Conservation (phyloP, 257 asterid species). For the Hygrophila difformis region DNA sequence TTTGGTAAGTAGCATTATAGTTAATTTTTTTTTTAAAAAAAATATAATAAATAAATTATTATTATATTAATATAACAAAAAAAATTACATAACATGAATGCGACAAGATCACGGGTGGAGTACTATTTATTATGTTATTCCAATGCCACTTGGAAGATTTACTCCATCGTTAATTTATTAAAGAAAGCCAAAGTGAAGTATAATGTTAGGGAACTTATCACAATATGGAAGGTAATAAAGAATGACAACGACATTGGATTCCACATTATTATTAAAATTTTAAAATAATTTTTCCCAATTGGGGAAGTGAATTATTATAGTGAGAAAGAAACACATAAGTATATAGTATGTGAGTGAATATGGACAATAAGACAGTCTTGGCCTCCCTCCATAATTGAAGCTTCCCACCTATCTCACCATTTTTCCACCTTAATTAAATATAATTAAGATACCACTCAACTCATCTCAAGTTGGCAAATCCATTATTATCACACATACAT, state of each 20-base stretch:
- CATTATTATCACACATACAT: constrained; percentile 18
- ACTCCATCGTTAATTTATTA: no score
- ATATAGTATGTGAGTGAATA: constrained; percentile 12
- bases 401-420: constrained; percentile 15
- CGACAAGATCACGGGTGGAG: no score
- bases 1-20: no score
- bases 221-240: not conserved
- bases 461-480: constrained; percentile 24
- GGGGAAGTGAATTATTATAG: not conserved
- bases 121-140: no score
- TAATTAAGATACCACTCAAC: constrained; percentile 17
- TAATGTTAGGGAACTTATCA: no score
- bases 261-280: constrained; percentile 1
- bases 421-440: no score
- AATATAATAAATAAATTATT: no score
- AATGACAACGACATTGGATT: constrained; percentile 16
- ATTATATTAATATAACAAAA: no score
- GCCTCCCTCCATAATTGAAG: constrained; percentile 27
- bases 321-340: constrained; percentile 11
- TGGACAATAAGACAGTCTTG: constrained; percentile 4
- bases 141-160: no score
- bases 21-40: no score
- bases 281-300: not conserved
- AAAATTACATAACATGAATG: no score
- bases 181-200: no score